Base-by-base conservation (phyloP, 139 green algal species). In the Volvox africanus region DNA sequence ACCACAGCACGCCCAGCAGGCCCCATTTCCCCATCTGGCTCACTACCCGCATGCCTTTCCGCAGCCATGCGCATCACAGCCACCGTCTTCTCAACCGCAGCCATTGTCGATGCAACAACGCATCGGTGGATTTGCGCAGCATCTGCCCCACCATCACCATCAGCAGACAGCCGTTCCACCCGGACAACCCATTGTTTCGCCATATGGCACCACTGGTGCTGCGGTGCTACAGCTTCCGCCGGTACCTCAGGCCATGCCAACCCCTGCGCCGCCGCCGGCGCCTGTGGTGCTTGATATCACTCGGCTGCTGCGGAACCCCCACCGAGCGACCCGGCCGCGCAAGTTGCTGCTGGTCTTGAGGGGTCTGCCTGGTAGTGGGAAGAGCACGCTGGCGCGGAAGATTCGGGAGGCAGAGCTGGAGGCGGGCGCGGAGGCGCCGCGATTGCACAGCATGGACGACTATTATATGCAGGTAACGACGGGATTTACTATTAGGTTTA, bases 401-500 rank as follows among this genome's bases (percentile, higher is more conserved):
- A 90, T 99, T 20, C 90, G 96, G 2, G 94, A 97, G n/a, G 35
- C 96, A 20, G 97, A 99, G 95, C 77, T 95, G 32, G 92, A 94
- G 50, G 77, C 94, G 14, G 94, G 95, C 0, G 95, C 91, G 19
- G 80, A 95, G 26, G 86, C 95, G 32, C 96, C 97, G 0, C 90
- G 96, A 11, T 94, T 98, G n/a, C 94, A 96, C 83, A 95, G 94
- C 89, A 92, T 99, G 0, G 97, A 99, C 68, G 96, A 98, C 88
- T 99, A 99, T 94, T 99, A 98, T 92, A 94, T 97, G 92, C 94
- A 94, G 85, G 95, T 96, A 88, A 5, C n/a, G n/a, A n/a, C n/a
- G n/a, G 94, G 44, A 55, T 55, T 9, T 14, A 55, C 9, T 5
- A 9, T 55, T 55, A 55, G 9, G 44, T 55, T 55, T 55, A 9